phyloP scores from a whole-genome alignment of 2,329 filamentous ascomycete species.

The Penicillium griseofulvum region DNA sequence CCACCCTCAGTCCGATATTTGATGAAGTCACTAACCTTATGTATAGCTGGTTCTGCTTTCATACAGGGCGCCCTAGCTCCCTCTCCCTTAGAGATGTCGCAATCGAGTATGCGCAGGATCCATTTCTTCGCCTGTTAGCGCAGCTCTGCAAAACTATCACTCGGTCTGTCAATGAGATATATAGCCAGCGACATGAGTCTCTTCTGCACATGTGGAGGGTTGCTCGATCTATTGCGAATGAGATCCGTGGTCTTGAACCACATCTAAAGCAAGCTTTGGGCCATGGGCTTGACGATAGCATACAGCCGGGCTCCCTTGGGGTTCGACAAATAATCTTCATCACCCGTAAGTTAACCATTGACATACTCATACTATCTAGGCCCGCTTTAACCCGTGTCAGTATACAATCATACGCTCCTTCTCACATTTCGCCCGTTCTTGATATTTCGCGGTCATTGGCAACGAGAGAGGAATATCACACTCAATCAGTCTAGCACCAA shows the following conservation, averaged over 20 bases:
- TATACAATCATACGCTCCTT: slow-evolving; percentile 46
- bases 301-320: slow-evolving; percentile 40
- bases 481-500: slow-evolving; percentile 5
- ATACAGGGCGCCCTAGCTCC: slow-evolving; percentile 44
- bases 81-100: slow-evolving; percentile 38
- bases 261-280: slow-evolving; percentile 30
- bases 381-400: slow-evolving; percentile 24
- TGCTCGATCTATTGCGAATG: slow-evolving; percentile 33
- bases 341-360: slow-evolving; percentile 33
- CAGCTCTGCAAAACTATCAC: slow-evolving; percentile 41
- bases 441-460: slow-evolving; percentile 45
- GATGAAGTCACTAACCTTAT: neutral
- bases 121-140: slow-evolving; percentile 38
- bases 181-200: slow-evolving; percentile 42
- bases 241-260: slow-evolving; percentile 28
- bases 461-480: slow-evolving; percentile 29
- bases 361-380: rapidly evolving
- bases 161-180: slow-evolving; percentile 44
- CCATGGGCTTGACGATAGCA: slow-evolving; percentile 36
- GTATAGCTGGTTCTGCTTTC: slow-evolving; percentile 46
- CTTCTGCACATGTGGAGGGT: slow-evolving; percentile 39
- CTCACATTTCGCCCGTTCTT: slow-evolving; percentile 48
- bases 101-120: slow-evolving; percentile 41
- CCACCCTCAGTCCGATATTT: neutral
- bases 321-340: slow-evolving; percentile 43